Evolutionary conservation across 163 green algal genomes (phyloP).

Genomic region (Smithsoniella earleae): DNA sequence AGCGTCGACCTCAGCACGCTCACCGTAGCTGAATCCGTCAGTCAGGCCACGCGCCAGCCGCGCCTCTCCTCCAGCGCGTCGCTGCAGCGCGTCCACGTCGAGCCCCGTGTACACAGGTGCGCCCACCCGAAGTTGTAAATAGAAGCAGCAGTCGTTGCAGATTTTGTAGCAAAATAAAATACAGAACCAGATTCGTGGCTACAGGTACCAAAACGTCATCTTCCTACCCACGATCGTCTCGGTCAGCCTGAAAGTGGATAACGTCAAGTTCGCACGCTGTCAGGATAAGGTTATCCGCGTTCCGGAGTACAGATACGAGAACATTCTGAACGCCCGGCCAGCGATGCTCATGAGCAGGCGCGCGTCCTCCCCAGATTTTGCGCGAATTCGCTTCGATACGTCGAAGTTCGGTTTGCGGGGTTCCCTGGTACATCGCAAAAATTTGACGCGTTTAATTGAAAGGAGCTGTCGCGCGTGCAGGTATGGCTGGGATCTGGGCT

Average conservation of each 20-base stretch:
- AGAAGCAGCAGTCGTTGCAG: no score
- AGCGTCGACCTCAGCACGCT: no score
- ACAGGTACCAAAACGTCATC: slow-evolving; percentile 9
- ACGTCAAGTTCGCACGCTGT: slow-evolving; percentile 16
- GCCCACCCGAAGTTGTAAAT: no score
- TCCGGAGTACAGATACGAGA: slow-evolving; percentile 13
- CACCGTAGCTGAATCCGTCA: no score
- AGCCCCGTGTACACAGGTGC: neutral
- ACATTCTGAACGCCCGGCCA: slow-evolving; percentile 11
- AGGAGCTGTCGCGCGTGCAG: no score
- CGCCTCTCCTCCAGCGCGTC: neutral
- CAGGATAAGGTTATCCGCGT: slow-evolving; percentile 23
- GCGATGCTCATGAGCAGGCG: slow-evolving; percentile 14
- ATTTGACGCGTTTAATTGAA: no score
- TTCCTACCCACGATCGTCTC: slow-evolving; percentile 4
- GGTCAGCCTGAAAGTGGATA: slow-evolving; percentile 19
- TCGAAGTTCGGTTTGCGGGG: no score
- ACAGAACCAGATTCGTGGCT: no score
- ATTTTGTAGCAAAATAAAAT: no score
- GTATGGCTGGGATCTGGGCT: slow-evolving; percentile 29
- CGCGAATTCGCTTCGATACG: no score
- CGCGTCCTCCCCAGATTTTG: neutral
- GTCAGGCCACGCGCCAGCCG: no score
- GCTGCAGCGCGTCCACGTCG: neutral
- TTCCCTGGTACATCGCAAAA: no score